These are phyloP conservation scores for Arthrinium puccinioides DNA, from an alignment of 2,329 filamentous ascomycete genomes.

Conservation along the genomic window DNA sequence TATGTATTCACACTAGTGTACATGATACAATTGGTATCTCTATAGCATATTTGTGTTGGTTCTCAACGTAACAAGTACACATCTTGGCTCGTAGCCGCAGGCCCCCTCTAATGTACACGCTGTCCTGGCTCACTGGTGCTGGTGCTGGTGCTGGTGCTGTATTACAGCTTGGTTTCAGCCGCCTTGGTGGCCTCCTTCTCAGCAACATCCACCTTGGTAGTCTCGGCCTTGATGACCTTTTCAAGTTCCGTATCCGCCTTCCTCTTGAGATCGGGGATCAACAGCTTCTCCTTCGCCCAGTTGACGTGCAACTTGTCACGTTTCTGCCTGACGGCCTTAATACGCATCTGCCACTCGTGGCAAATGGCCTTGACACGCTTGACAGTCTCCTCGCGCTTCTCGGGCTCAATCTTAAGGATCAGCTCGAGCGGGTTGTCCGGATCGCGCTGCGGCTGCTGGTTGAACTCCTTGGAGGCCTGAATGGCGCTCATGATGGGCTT, in stretches of 20 bases:
- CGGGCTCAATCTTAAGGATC: slow-evolving; percentile 44
- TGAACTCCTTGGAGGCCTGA: slow-evolving; percentile 44
- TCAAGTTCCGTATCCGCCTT: slow-evolving; percentile 38
- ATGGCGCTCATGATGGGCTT: slow-evolving; percentile 50
- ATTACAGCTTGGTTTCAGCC: slow-evolving; percentile 22
- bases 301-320: slow-evolving; percentile 41
- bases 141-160: too few species aligned
- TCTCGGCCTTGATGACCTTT: slow-evolving; percentile 34
- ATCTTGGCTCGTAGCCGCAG: too few species aligned
- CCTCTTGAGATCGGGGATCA: slow-evolving; percentile 35
- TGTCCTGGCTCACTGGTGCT: too few species aligned
- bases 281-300: slow-evolving; percentile 36
- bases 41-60: too few species aligned
- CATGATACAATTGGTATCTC: too few species aligned
- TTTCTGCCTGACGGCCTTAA: slow-evolving; percentile 39
- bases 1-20: too few species aligned
- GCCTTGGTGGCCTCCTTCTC: slow-evolving; percentile 41
- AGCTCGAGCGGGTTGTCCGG: slow-evolving; percentile 54
- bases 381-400: slow-evolving; percentile 39
- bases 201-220: slow-evolving; percentile 39
- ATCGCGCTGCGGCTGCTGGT: slow-evolving; percentile 53
- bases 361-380: slow-evolving; percentile 36
- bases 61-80: too few species aligned
- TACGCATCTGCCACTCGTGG: slow-evolving; percentile 42
- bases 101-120: too few species aligned